Percentiles rank a stretch among this genome's conserved stretches.
phyloP scores from a whole-genome alignment of 495 filamentous ascomycete genomes.

The Cladorrhinum samala region DNA sequence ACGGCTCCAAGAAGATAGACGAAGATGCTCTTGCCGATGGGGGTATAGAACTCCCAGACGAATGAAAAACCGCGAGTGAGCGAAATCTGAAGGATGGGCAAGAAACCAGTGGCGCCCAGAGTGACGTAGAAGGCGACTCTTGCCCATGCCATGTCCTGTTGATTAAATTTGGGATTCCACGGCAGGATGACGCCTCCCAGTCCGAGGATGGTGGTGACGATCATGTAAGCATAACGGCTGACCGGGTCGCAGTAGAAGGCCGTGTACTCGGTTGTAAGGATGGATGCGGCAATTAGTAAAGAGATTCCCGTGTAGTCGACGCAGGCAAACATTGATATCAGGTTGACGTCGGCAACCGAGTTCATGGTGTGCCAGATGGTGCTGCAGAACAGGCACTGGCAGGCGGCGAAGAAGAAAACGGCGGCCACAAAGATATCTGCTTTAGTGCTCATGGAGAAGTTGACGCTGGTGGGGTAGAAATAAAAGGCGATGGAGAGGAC shows the following conservation, averaged over 20 bases:
- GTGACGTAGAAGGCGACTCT: constrained; percentile 89
- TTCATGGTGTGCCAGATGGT: constrained; percentile 99
- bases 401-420: constrained; percentile 94
- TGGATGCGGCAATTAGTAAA: constrained; percentile 88
- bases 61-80: constrained; percentile 66
- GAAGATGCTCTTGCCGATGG: constrained; percentile 72
- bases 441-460: constrained; percentile 80
- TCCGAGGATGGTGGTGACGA: constrained; percentile 72
- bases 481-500: constrained; percentile 90
- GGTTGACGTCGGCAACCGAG: constrained; percentile 77
- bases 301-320: constrained; percentile 99
- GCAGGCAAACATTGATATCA: constrained; percentile 94
- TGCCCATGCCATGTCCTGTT: constrained; percentile 81
- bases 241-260: constrained; percentile 96
- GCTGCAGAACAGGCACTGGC: constrained; percentile 91
- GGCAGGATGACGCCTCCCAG: constrained; percentile 86
- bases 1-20: constrained; percentile 83
- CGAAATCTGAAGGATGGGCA: constrained; percentile 78
- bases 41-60: constrained; percentile 82
- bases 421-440: constrained; percentile 84
- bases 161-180: constrained; percentile 96
- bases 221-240: constrained; percentile 82
- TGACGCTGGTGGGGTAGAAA: constrained; percentile 83
- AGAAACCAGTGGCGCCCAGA: constrained; percentile 82
- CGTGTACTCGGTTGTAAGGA: constrained; percentile 97